Conservation (phyloP, 2,329 filamentous ascomycete species). For the Aspergillus caelatus region DNA sequence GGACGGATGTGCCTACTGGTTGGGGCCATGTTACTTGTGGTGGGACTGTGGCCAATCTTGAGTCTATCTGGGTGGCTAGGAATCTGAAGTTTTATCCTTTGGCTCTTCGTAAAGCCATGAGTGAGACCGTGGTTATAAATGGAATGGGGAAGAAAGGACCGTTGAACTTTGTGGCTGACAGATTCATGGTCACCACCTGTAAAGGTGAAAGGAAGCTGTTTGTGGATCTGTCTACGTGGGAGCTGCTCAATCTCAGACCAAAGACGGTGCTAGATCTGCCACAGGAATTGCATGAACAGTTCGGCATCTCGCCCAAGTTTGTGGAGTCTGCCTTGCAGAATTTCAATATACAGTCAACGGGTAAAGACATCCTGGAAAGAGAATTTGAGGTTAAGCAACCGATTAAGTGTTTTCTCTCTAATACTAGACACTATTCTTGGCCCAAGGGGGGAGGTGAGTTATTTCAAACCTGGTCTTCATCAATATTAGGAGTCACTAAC, state of each 20-base stretch:
- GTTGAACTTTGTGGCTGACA: conserved; percentile 32
- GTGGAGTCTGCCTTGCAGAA: conserved; percentile 4
- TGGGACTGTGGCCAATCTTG: conserved; percentile 52
- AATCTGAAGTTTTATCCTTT: conserved; percentile 54
- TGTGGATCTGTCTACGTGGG: conserved; percentile 44
- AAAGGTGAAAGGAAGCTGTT: conserved; percentile 20
- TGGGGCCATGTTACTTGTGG: conserved; percentile 53
- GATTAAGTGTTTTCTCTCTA: conserved; percentile 41
- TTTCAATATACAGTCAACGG: conserved; percentile 7
- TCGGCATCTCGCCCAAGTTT: conserved; percentile 8
- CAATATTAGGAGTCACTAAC: background rate
- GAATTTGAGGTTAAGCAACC: conserved; percentile 37
- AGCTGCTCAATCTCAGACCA: conserved; percentile 50
- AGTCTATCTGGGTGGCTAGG: conserved; percentile 52
- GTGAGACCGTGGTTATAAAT: background rate
- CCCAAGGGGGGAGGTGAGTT: conserved; percentile 48
- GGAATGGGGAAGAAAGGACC: conserved; percentile 14
- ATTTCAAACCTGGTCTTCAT: no score
- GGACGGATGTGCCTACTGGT: conserved; percentile 18
- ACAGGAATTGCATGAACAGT: conserved; percentile 16
- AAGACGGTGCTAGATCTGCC: conserved; percentile 46
- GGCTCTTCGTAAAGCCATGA: conserved; percentile 38
- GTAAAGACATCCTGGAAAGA: conserved; percentile 1
- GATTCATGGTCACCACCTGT: conserved; percentile 36
- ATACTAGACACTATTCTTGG: conserved; percentile 53